Percentiles rank a stretch among this genome's conserved stretches.
Conservation (phyloP, 2,329 filamentous ascomycete genomes). For the Colletotrichum aenigma region DNA sequence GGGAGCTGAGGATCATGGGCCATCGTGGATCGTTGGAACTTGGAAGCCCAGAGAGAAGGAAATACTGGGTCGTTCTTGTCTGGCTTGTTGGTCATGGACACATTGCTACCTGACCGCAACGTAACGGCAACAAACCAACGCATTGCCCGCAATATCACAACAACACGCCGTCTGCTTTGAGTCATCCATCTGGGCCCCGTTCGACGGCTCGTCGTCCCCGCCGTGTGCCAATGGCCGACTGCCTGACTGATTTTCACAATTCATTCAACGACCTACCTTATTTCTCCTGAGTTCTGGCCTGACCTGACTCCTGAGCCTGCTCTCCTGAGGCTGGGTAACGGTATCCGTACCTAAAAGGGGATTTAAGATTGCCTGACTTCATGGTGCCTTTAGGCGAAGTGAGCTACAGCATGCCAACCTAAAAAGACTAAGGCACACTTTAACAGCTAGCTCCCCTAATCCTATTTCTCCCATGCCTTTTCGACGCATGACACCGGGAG, state of each 20-base stretch:
- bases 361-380: slow-evolving; percentile 3
- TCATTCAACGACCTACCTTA: neutral
- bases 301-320: neutral
- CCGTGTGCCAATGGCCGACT: neutral
- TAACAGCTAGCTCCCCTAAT: neutral
- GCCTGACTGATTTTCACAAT: neutral
- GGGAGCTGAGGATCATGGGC: neutral
- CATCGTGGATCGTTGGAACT: slow-evolving; percentile 1
- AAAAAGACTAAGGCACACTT: neutral
- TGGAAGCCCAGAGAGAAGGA: slow-evolving; percentile 3
- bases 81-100: neutral
- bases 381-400: slow-evolving; percentile 2
- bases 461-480: neutral
- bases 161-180: neutral
- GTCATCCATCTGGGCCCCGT: neutral
- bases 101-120: neutral
- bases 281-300: neutral
- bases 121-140: neutral
- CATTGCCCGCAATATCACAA: neutral
- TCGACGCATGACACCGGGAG: neutral
- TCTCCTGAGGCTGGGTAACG: neutral
- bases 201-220: neutral
- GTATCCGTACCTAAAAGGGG: neutral
- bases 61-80: neutral
- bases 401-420: neutral